Evolutionary conservation across 2,329 filamentous ascomycete genomes (phyloP).

Genomic region (Ascochyta rabiei): DNA sequence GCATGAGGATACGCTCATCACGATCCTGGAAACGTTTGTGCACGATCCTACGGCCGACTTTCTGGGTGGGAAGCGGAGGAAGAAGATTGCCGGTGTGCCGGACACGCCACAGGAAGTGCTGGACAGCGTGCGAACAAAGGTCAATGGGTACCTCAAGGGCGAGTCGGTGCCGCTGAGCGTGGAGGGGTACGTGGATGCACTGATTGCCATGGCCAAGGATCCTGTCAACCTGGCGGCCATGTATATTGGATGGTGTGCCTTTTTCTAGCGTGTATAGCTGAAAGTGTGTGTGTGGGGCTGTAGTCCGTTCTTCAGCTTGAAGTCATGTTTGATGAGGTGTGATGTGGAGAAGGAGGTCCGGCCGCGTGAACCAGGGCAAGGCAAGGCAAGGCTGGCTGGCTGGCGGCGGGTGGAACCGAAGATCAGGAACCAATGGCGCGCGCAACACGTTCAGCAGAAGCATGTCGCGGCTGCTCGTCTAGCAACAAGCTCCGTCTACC

Average conservation of each 20-base stretch:
- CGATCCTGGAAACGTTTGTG: constrained; percentile 94
- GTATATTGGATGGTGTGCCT: constrained; percentile 95
- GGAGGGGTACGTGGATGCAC: constrained; percentile 94
- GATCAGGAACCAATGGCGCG: constrained; percentile 15
- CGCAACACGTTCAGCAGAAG: constrained; percentile 13
- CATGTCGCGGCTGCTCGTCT: not conserved
- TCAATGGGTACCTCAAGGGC: constrained; percentile 79
- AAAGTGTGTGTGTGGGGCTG: too few species aligned
- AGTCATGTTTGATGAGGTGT: not conserved
- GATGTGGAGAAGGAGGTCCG: not conserved
- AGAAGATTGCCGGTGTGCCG: constrained; percentile 61
- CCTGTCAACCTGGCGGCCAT: constrained; percentile 82
- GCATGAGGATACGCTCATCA: constrained; percentile 96
- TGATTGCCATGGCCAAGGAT: constrained; percentile 86
- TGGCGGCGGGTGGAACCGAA: not conserved
- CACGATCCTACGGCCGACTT: constrained; percentile 97
- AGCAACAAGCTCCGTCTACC: not conserved
- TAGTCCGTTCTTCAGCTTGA: too few species aligned
- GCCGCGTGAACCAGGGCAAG: not conserved
- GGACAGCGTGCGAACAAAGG: constrained; percentile 85
- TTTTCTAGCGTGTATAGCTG: constrained; percentile 55
- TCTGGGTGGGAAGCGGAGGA: constrained; percentile 70
- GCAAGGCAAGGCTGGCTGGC: constrained; percentile 2
- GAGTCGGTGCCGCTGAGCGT: constrained; percentile 94
- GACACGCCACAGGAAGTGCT: constrained; percentile 80